Base-by-base conservation (phyloP, 352 stramenopile species). In the Phytophthora hybrid region DNA sequence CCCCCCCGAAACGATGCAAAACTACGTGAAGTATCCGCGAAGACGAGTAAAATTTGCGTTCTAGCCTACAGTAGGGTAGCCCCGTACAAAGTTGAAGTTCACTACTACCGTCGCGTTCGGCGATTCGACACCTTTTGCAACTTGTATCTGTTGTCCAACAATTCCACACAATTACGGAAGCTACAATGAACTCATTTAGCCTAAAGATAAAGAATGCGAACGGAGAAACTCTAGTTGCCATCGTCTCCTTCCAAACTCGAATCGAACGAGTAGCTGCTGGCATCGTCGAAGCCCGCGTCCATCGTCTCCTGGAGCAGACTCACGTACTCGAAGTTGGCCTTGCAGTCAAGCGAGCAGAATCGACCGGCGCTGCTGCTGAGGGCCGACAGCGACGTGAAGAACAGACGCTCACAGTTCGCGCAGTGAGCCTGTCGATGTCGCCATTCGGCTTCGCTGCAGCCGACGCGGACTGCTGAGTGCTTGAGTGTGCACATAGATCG, bases 301-400 rank as follows among this genome's bases (percentile, higher is more conserved):
- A 84, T 53, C 16, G 76, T 21, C 14, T 81, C 53, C 29, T 79
- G 73, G 11, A 81, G 55, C 29, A 61, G 29, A 3, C 51, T 46
- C 56, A 74, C 62, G 63, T 78, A 88, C 49, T 75, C 62, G 21
- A 76, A 76, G 60, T 69, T 84, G 57, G 65, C 79, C 63, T 79
- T 79, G 66, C 80, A 88, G 70, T 88, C 80, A 11, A 88, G 60
- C 29, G 78, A 85, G 51, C 80, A 88, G 53, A 83, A 83, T 18
- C 59, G 55, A 5, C 37, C 63, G 2, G 44, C 53, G 46, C 16
- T 41, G 21, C 49, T 54, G 31, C 39, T 63, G 19, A 73, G 18
- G 5, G 52, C 39, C 14, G 73, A 80, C 46, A 80, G 23, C n/a
- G 56, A 54, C 41, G 39, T 69, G 52, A 72, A 75, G 59, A 80